Conservation (phyloP, 2,329 filamentous ascomycete genomes). For the Aspergillus sp. region DNA sequence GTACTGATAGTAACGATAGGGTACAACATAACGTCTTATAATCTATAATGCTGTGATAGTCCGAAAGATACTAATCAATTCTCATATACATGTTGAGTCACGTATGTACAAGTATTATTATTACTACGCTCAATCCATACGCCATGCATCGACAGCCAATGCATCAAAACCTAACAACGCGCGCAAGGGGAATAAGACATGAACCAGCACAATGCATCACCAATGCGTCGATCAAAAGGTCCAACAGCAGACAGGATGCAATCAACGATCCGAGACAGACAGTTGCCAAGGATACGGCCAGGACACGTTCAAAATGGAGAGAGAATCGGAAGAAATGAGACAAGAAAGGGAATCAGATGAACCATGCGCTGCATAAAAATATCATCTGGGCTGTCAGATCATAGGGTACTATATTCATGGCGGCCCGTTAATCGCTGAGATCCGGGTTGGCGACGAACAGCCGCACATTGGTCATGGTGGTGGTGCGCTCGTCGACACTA, state of each 20-base stretch:
- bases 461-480: conserved; percentile 46
- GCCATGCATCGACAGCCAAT: conserved; percentile 9
- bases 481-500: conserved; percentile 50
- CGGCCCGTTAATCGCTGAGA: conserved; percentile 35
- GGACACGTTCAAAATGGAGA: background rate
- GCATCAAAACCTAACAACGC: conserved; percentile 9
- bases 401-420: background rate
- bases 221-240: background rate
- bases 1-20: too few relatives aligned
- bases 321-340: background rate
- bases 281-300: background rate
- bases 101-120: conserved; percentile 24
- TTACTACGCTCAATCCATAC: conserved; percentile 20
- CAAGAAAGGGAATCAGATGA: background rate
- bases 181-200: conserved; percentile 15
- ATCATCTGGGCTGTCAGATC: background rate
- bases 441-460: conserved; percentile 51
- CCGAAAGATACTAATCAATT: too few relatives aligned
- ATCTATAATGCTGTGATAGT: too few relatives aligned
- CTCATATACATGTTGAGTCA: background rate
- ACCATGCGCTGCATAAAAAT: background rate
- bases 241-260: background rate
- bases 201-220: conserved; percentile 3
- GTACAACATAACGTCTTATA: too few relatives aligned
- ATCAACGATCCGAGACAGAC: background rate